Percentiles rank a stretch among this genome's conserved stretches.
phyloP scores from a whole-genome alignment of 1,139 yeast species.

The Pichia sp. region DNA sequence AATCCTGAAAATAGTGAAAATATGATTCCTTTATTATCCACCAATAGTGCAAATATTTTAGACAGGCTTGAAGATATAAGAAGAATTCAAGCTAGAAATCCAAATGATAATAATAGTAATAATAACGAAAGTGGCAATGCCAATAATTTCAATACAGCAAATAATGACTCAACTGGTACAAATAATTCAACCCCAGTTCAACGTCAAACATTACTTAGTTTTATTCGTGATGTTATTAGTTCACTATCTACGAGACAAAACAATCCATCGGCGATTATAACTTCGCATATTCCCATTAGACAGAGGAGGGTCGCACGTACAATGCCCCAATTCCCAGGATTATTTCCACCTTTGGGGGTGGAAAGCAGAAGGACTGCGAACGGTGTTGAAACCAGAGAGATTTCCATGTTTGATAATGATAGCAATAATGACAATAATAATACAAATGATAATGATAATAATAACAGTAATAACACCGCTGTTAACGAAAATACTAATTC shows the following conservation, averaged over 20 bases:
- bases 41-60: background rate
- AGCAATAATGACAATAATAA: background rate
- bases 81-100: background rate
- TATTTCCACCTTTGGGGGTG: conserved; percentile 47
- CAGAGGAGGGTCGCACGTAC: background rate
- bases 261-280: background rate
- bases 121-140: background rate
- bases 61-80: conserved; percentile 1
- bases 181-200: background rate
- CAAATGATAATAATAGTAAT: background rate
- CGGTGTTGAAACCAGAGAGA: conserved; percentile 40
- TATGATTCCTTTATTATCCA: background rate
- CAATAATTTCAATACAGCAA: background rate
- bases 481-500: background rate
- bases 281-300: background rate
- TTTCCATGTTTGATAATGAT: conserved; percentile 9
- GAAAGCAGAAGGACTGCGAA: conserved; percentile 43
- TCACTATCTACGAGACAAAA: conserved; percentile 3
- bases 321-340: conserved; percentile 5
- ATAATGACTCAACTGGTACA: background rate
- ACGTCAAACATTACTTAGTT: conserved; percentile 9
- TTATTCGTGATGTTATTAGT: conserved; percentile 12
- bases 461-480: background rate
- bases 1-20: background rate
- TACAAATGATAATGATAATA: background rate